Evolutionary conservation across 2,329 filamentous ascomycete species (phyloP), one percentile per base, ranked within the genome.

Genomic region (Botrytis pseudocinerea): DNA sequence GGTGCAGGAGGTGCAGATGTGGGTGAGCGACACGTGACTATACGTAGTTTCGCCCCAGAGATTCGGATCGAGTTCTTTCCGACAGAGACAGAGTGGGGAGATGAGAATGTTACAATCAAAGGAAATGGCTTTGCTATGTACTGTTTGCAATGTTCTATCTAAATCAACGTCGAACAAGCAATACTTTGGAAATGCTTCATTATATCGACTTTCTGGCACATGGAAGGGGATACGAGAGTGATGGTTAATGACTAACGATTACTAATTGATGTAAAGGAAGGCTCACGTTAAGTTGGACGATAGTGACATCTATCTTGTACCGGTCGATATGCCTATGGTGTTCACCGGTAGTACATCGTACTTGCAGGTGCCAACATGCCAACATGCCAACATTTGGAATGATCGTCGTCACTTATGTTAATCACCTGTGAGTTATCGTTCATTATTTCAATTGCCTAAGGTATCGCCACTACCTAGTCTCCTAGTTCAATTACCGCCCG

Each of bases 31-130:
- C 59, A 61, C 35, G 32, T 61, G 35, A 20, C 20, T 40, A 28
- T 14, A 5, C 7, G n/a, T 8, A 28, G 38, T 25, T 9, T 42
- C 8, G 16, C 14, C 51, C 51, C 51, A 42, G 4, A 28, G 35
- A 22, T 68, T 68, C 64, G 64, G 64, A 68, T 68, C 5, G 35
- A 28, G 9, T n/a, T n/a, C 20, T 38, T 68, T 68, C 64, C 46
- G 64, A 22, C 18, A 28, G 48, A n/a, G 4, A 38, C 8, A 38
- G 38, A 38, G 38, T 38, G 38, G 38, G 38, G 38, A 9, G 48
- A n/a, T n/a, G 25, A 25, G 48, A 54, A 54, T 22, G 48, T 51
- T n/a, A n/a, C 48, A 51, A 54, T 54, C 48, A 54, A n/a, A 54
- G 48, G 48, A 16, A 54, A 54, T n/a, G 14, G 25, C 7, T 54